phyloP scores from a whole-genome alignment of 1,139 yeast genomes.

The Taphrina confusa region DNA sequence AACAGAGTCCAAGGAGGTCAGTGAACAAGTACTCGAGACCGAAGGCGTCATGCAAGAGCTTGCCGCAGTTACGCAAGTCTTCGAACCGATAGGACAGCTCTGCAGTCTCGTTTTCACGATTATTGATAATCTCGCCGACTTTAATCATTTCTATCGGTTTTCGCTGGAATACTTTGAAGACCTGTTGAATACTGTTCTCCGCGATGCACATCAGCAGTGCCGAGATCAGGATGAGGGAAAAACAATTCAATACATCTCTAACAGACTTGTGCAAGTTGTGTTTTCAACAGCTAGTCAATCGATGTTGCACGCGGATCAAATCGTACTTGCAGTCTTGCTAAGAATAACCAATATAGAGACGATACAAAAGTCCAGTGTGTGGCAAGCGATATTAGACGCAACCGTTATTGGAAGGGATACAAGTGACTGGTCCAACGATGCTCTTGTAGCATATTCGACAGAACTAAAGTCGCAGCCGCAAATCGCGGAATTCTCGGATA shows the following conservation, averaged over 20 bases:
- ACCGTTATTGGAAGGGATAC: neutral
- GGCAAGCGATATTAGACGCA: neutral
- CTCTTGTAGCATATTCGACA: neutral
- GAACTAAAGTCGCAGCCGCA: neutral
- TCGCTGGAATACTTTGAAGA: slow-evolving; percentile 55
- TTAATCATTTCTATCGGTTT: slow-evolving; percentile 61
- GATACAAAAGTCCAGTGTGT: neutral
- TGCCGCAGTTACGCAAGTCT: slow-evolving; percentile 54
- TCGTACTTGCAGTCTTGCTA: slow-evolving; percentile 53
- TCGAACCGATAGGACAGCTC: slow-evolving; percentile 58
- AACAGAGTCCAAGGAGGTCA: slow-evolving; percentile 59
- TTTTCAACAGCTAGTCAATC: slow-evolving; percentile 56
- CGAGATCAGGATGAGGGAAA: slow-evolving; percentile 35
- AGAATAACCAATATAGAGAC: neutral
- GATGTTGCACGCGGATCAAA: slow-evolving; percentile 55
- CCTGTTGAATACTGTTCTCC: slow-evolving; percentile 52
- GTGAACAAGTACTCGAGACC: slow-evolving; percentile 58
- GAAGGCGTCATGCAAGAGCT: slow-evolving; percentile 57
- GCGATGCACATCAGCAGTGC: slow-evolving; percentile 16
- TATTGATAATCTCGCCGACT: slow-evolving; percentile 50
- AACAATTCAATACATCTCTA: slow-evolving; percentile 46
- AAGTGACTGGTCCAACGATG: neutral
- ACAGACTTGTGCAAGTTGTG: slow-evolving; percentile 52
- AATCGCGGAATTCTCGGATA: neutral
- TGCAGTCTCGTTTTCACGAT: slow-evolving; percentile 57